These are phyloP conservation scores for Calophaca sinica DNA, from an alignment of 306 rosid species.

Conservation along the genomic window DNA sequence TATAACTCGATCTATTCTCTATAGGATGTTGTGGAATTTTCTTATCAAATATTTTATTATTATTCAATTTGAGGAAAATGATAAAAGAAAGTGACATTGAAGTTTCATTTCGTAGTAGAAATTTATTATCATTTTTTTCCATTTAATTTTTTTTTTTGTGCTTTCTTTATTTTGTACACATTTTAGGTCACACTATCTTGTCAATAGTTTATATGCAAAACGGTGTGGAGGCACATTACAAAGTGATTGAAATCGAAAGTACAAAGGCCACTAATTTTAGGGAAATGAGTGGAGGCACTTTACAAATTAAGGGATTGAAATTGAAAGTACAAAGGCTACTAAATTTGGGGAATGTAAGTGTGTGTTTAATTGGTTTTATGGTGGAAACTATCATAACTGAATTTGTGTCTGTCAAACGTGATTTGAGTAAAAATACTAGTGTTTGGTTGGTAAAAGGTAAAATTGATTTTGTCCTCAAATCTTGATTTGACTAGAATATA, in stretches of 20 bases:
- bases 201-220: neutral
- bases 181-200: neutral
- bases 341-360: too few relatives aligned
- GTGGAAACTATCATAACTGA: too few relatives aligned
- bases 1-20: neutral
- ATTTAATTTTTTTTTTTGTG: neutral
- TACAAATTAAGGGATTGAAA: too few relatives aligned
- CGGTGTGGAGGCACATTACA: neutral
- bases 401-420: too few relatives aligned
- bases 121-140: neutral
- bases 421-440: too few relatives aligned
- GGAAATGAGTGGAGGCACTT: neutral
- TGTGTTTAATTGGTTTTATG: too few relatives aligned
- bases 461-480: too few relatives aligned
- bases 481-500: too few relatives aligned
- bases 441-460: too few relatives aligned
- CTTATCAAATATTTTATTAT: slow-evolving; percentile 6
- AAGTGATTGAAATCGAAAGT: neutral
- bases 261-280: neutral
- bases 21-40: slow-evolving; percentile 25
- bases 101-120: neutral
- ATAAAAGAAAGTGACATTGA: neutral
- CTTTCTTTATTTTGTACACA: slow-evolving; percentile 2
- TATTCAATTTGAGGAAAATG: neutral
- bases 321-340: too few relatives aligned